A percentile compares a stretch with the other conserved stretches of the same genome.
phyloP scores from a whole-genome alignment of 352 stramenopile species.

The Peronospora destructor region DNA sequence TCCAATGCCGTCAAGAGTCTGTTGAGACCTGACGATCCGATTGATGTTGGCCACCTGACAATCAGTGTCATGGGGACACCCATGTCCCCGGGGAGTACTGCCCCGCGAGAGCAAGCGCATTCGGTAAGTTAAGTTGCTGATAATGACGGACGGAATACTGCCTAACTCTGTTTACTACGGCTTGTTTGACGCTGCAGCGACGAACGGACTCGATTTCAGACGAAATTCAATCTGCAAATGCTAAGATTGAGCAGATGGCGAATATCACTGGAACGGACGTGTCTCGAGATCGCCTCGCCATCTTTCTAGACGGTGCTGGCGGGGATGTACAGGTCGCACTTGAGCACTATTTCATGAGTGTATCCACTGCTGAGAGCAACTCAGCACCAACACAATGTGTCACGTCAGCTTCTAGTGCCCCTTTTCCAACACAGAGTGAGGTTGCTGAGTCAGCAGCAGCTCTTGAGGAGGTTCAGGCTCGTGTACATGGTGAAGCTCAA shows the following conservation, averaged over 20 bases:
- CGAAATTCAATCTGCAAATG: conserved; percentile 60
- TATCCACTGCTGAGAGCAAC: conserved; percentile 37
- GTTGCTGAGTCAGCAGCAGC: conserved; percentile 9
- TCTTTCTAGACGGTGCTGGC: conserved; percentile 73
- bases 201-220: conserved; percentile 53
- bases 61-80: conserved; percentile 59
- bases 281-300: conserved; percentile 58
- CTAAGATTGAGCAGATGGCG: conserved; percentile 82
- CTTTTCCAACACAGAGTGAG: conserved; percentile 10
- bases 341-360: conserved; percentile 86
- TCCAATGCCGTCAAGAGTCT: conserved; percentile 68
- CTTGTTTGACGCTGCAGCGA: conserved; percentile 14
- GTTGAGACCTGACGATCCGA: conserved; percentile 41
- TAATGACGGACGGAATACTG: not conserved
- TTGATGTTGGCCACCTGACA: conserved; percentile 55
- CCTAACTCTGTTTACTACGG: conserved; percentile 7
- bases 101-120: conserved; percentile 21
- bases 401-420: conserved; percentile 1
- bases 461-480: conserved; percentile 28
- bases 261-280: conserved; percentile 70
- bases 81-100: conserved; percentile 19
- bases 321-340: conserved; percentile 80
- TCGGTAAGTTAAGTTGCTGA: conserved; percentile 15
- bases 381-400: conserved; percentile 1
- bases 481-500: conserved; percentile 31